Percentiles rank a stretch among this genome's conserved stretches.
phyloP scores from a whole-genome alignment of 495 filamentous ascomycete genomes.

The Daldinia loculata region DNA sequence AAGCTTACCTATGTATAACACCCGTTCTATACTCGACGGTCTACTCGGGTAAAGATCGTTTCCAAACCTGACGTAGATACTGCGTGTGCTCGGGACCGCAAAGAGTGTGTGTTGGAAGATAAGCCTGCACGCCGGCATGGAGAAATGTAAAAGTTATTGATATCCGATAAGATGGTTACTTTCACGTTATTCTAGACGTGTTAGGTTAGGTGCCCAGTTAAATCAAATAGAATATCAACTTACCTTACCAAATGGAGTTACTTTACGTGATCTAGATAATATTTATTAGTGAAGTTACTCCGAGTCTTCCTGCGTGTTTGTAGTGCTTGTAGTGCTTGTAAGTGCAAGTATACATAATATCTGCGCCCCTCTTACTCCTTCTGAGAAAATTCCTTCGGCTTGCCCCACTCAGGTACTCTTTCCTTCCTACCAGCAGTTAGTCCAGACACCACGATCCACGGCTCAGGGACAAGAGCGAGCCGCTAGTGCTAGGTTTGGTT shows the following conservation, averaged over 20 bases:
- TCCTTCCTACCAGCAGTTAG: constrained; percentile 6
- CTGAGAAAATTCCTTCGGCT: constrained; percentile 32
- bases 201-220: too few relatives aligned
- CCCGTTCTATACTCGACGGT: constrained; percentile 8
- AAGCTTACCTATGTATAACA: constrained; percentile 1
- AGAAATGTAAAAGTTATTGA: constrained; percentile 1
- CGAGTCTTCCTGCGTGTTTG: constrained; percentile 12
- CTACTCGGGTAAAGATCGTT: constrained; percentile 19
- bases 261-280: constrained; percentile 18
- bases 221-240: neutral
- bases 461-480: constrained; percentile 24
- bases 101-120: neutral
- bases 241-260: constrained; percentile 36
- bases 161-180: constrained; percentile 19
- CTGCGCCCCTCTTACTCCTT: constrained; percentile 22
- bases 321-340: neutral
- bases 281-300: constrained; percentile 36
- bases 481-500: constrained; percentile 14
- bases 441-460: constrained; percentile 12
- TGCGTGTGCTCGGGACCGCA: neutral
- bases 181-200: neutral
- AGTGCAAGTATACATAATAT: constrained; percentile 4
- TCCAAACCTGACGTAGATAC: neutral
- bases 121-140: constrained; percentile 1
- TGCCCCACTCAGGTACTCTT: constrained; percentile 21